Conservation (phyloP, 2,329 filamentous ascomycete species). For the Cercospora beticola region DNA sequence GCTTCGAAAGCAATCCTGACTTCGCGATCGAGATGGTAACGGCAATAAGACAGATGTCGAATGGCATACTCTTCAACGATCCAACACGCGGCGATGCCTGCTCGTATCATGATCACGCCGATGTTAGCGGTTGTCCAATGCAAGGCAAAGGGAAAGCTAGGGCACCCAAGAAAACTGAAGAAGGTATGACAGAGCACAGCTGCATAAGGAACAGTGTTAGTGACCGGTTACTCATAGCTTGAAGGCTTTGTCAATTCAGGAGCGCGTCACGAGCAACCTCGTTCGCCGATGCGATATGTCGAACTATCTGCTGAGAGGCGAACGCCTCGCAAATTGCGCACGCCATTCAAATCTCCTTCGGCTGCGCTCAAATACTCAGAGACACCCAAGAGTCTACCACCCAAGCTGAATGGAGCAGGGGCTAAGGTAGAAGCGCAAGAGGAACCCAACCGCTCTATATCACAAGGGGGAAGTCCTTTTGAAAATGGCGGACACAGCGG, state of each 20-base stretch:
- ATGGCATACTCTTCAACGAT: constrained; percentile 54
- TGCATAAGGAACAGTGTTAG: background rate
- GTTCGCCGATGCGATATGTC: constrained; percentile 5
- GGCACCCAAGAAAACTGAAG: constrained; percentile 7
- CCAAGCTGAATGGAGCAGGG: constrained; percentile 12
- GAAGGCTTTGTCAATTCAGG: constrained; percentile 16
- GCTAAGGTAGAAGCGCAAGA: background rate
- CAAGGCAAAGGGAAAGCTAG: constrained; percentile 24
- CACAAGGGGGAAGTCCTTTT: background rate
- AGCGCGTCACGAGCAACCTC: background rate
- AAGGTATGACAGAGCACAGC: constrained; percentile 16
- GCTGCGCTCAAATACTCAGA: background rate
- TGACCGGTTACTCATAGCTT: constrained; percentile 25
- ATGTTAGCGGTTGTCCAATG: constrained; percentile 27
- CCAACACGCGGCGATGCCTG: constrained; percentile 50
- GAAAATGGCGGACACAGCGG: background rate
- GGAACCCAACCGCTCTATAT: background rate
- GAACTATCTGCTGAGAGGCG: constrained; percentile 27
- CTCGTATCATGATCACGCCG: constrained; percentile 53
- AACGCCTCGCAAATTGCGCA: constrained; percentile 30
- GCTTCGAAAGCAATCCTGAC: constrained; percentile 51
- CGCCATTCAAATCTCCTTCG: constrained; percentile 2
- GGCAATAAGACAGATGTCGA: constrained; percentile 51
- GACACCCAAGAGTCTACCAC: background rate
- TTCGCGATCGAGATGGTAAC: constrained; percentile 57